phyloP scores from a whole-genome alignment of 768 basidiomycete species.

The Tricholoma matsutake region DNA sequence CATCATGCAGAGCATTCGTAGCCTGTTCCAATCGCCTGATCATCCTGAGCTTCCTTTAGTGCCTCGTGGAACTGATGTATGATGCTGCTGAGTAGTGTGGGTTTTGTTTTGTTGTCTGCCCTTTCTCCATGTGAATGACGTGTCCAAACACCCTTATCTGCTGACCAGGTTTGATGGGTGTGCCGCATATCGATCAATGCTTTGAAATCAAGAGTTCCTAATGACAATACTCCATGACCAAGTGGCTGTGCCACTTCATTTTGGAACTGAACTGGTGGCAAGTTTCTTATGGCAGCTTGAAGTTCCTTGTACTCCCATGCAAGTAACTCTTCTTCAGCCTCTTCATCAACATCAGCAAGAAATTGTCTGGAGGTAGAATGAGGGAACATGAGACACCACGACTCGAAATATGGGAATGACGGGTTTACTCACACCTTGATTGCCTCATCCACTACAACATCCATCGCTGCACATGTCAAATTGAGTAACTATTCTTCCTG shows the following conservation, averaged over 20 bases:
- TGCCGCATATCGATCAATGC: not conserved
- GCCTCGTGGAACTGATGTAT: no score
- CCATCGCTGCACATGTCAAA: conserved; percentile 4
- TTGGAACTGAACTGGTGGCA: not conserved
- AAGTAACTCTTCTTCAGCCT: not conserved
- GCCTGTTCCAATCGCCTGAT: no score
- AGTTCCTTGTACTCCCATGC: not conserved
- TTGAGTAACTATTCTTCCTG: not conserved
- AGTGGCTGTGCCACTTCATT: not conserved
- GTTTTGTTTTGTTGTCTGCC: no score
- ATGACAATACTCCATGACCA: not conserved
- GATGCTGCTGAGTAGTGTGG: no score
- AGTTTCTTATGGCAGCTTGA: not conserved
- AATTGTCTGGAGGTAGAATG: not conserved
- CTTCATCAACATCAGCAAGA: not conserved
- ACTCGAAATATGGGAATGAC: not conserved
- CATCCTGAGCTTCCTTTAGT: no score
- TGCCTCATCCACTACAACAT: conserved; percentile 1
- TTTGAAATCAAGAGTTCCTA: not conserved
- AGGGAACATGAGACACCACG: not conserved
- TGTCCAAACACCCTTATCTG: conserved; percentile 1
- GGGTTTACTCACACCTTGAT: conserved; percentile 2
- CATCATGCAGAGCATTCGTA: no score
- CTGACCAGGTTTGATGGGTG: conserved; percentile 3
- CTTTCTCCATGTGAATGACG: not conserved